Base-by-base conservation (phyloP, 2,329 filamentous ascomycete species). In the Trichoderma koningii region DNA sequence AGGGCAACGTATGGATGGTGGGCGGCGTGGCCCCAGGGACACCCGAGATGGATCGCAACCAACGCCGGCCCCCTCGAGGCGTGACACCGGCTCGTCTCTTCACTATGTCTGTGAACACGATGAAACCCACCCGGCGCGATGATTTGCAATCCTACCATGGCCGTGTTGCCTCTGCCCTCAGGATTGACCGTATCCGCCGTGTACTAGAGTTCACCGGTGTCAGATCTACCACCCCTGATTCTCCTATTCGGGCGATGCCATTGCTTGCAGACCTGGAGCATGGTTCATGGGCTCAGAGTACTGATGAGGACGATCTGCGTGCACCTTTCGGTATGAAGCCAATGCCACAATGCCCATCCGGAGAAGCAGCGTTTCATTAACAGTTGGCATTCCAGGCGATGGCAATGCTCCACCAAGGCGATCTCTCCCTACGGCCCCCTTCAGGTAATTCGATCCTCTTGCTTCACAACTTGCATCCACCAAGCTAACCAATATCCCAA, bases 91-190 rank as follows among this genome's bases (percentile, higher is more conserved):
- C 91, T 45, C 89, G 88, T 5, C 79, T 86, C n/a, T 85, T 83
- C 67, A 79, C 80, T 0, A 83, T 82, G n/a, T 76, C 79, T 0
- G 87, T 86, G 63, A 76, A 79, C 0, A 74, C 73, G 6, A 66
- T 74, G 0, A 76, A 75, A 21, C 74, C 78, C 6, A 80, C 76
- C 52, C 73, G 80, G 1, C 82, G 85, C 44, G 86, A 90, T 44
- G 86, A 92, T 47, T 78, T 83, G 14, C 85, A 89, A 64, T 87
- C 85, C 60, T 90, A 96, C 72, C 86, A 90, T 71, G 84, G 85
- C 47, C 87, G 92, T 30, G 78, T 99, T 63, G 93, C 93, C 9
- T 80, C 89, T 17, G 95, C 95, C 3, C 81, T 98, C 59, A 85
- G 91, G n/a, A 83, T 98, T 66, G 88, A 96, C 73, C 87, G 86